Base-by-base conservation (phyloP, 108 stramenopile genomes). In the Stephanodiscus minutulus region DNA sequence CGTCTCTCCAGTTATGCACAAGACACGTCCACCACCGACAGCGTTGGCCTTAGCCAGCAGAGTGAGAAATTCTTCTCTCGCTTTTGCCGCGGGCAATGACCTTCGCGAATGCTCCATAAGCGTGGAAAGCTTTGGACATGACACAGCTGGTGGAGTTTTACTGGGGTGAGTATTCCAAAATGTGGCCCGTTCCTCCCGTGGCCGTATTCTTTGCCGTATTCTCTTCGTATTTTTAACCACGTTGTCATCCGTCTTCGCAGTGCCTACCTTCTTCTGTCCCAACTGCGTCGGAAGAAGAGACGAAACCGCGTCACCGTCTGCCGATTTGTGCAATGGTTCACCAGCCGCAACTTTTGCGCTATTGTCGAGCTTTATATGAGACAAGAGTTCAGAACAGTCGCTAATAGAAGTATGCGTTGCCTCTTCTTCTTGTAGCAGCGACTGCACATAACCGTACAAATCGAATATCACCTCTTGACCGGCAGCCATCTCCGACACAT, bases 1-100 rank as follows among this genome's bases (percentile, higher is more conserved):
- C 8, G 96, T 96, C 27, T 92, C 94, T 10, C 94, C 97, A 5
- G 90, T 91, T 1, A 96, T 82, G 3, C 96, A 66, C 15, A 91
- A 62, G 5, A 97, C 93, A 15, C 91, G 79, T 54, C 92, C 82
- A 12, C 59, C 59, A 35, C 55, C 27, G 29, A 17, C 29, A 35
- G 53, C 58, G 13, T 81, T 72, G 9, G 89, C 83, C 39, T 81
- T 53, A 18, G 75, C 49, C 77, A 92, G 50, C 22, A 65, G 61
- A 1, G 70, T 29, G 22, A 96, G 65, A 65, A 97, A 91, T 10
- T 87, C 85, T 20, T 56, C 60, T 60, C 88, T 77, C 35, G 87
- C 85, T 13, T 76, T 73, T 18, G 82, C 82, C 11, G 91, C 92
- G 22, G 96, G 96, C 20, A 97, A 82, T 27, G 66, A 60, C 62